Percentiles rank a stretch among this genome's conserved stretches.
Conservation (phyloP, 2,329 filamentous ascomycete genomes). For the Penicillium occitanis region DNA sequence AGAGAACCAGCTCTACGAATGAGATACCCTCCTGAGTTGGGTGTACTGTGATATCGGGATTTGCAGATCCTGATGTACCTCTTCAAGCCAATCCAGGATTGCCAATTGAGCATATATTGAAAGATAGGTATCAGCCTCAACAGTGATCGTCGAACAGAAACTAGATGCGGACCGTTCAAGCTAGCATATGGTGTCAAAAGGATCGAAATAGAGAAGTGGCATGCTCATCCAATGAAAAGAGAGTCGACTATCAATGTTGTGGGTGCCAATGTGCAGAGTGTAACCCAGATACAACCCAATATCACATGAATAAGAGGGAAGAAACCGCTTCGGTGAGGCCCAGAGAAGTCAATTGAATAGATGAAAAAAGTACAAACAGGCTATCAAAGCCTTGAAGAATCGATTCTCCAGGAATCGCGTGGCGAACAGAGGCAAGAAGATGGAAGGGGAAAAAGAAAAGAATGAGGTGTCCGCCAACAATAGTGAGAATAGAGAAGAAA, state of each 20-base stretch:
- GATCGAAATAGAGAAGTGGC: not conserved
- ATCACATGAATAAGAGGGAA: not conserved
- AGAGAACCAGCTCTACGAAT: conserved; percentile 17
- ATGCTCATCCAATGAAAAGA: not conserved
- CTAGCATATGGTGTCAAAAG: not conserved
- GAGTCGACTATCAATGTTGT: not conserved
- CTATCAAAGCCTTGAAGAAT: not conserved
- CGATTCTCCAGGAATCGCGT: conserved; percentile 14
- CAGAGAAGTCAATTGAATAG: not conserved
- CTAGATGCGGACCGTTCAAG: not conserved
- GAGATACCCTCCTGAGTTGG: not conserved
- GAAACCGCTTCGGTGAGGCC: not conserved
- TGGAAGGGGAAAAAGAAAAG: not conserved
- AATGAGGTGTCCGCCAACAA: not conserved
- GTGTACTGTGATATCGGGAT: conserved; percentile 1
- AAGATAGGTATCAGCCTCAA: not conserved
- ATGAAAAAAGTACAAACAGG: not conserved
- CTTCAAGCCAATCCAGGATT: not conserved
- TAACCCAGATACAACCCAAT: not conserved
- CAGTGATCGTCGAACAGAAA: not conserved
- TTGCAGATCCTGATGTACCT: not conserved
- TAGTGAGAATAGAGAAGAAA: not conserved
- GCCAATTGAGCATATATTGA: not conserved
- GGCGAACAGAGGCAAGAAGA: not conserved
- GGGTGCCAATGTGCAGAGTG: not conserved